These are phyloP conservation scores for Phaeosphaeria sp. DNA, from an alignment of 2,329 filamentous ascomycete genomes.

Conservation along the genomic window DNA sequence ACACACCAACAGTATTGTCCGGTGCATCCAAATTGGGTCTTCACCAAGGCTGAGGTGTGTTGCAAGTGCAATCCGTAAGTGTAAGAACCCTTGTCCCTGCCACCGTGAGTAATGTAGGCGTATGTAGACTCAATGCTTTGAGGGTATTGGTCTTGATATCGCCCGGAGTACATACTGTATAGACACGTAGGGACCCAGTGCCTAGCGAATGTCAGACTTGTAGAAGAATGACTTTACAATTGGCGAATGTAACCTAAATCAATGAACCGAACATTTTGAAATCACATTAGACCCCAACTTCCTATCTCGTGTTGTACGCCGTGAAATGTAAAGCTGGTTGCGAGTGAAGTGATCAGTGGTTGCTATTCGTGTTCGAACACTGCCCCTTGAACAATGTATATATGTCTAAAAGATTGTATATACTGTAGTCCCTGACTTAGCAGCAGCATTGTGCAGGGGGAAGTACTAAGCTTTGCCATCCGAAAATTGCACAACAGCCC, in stretches of 20 bases:
- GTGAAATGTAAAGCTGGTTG: no score
- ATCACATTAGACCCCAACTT: no score
- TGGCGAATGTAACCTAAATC: not conserved
- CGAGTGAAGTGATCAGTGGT: no score
- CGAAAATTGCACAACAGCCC: slow-evolving; percentile 90
- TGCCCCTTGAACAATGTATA: no score
- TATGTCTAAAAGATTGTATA: not conserved
- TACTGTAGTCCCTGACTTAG: no score
- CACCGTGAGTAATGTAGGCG: no score
- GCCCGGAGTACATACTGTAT: not conserved
- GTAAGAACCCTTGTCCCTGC: no score
- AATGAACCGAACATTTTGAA: no score
- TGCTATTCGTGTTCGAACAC: no score
- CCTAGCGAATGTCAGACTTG: not conserved
- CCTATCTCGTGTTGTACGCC: no score
- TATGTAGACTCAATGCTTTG: no score
- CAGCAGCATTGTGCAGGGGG: no score
- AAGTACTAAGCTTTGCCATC: slow-evolving; percentile 63
- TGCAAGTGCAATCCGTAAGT: not conserved
- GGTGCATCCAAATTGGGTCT: not conserved
- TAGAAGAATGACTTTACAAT: not conserved
- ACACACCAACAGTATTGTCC: not conserved
- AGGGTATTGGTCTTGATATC: not conserved
- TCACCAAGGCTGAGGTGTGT: not conserved
- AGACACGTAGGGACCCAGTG: not conserved